Evolutionary conservation across 2,329 filamentous ascomycete species (phyloP).

Genomic region (Beauveria caledonica): DNA sequence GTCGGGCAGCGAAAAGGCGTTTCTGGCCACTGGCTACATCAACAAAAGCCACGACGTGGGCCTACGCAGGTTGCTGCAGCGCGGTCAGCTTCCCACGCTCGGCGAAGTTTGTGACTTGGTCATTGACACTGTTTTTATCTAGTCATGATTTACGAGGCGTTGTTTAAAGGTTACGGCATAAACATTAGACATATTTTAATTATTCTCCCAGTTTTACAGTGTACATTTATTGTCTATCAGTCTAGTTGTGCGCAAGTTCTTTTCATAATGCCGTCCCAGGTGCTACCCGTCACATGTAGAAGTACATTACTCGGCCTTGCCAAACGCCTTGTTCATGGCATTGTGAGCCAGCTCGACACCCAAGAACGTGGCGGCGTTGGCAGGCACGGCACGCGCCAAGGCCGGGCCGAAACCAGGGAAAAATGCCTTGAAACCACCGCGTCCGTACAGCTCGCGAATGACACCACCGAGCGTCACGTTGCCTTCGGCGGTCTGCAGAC

Average conservation of each 20-base stretch:
- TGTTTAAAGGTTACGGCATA: not conserved
- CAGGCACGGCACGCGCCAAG: constrained; percentile 84
- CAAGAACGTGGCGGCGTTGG: constrained; percentile 91
- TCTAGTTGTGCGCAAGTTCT: no score
- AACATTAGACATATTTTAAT: not conserved
- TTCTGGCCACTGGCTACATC: constrained; percentile 46
- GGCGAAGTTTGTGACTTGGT: constrained; percentile 38
- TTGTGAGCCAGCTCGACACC: constrained; percentile 79
- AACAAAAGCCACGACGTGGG: constrained; percentile 16
- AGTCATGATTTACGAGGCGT: constrained; percentile 3
- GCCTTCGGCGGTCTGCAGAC: constrained; percentile 84
- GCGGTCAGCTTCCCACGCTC: constrained; percentile 29
- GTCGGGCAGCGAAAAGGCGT: constrained; percentile 45
- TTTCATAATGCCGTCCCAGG: no score
- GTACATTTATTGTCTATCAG: not conserved
- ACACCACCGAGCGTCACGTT: constrained; percentile 73
- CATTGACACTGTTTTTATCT: constrained; percentile 30
- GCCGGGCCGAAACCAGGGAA: constrained; percentile 96
- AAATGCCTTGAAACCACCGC: constrained; percentile 81
- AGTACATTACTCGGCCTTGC: constrained; percentile 16
- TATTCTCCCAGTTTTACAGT: no score
- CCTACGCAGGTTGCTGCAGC: constrained; percentile 25
- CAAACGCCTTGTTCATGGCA: constrained; percentile 70
- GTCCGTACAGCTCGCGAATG: constrained; percentile 72
- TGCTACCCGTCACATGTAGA: no score